A percentile compares a stretch with the other conserved stretches of the same genome.
phyloP scores from a whole-genome alignment of 2,329 filamentous ascomycete species.

The Diplodia corticola region DNA sequence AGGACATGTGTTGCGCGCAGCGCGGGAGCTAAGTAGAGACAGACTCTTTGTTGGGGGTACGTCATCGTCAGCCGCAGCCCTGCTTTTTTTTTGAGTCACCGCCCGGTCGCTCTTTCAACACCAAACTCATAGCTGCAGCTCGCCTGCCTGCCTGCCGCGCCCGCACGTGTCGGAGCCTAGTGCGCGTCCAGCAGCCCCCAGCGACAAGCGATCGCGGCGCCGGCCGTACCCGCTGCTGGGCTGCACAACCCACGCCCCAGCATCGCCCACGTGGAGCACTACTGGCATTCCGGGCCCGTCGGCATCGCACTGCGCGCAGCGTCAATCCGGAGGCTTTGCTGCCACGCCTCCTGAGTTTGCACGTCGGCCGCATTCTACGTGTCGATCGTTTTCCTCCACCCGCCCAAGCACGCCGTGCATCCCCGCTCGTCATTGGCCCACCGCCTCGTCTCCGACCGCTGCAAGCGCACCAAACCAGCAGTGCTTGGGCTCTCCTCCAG shows the following conservation, averaged over 20 bases:
- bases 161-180: constrained; percentile 4
- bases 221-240: not conserved
- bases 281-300: constrained; percentile 11
- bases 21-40: not conserved
- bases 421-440: constrained; percentile 12
- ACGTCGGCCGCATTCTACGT: constrained; percentile 17
- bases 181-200: not conserved
- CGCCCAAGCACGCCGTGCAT: constrained; percentile 10
- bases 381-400: constrained; percentile 18
- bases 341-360: not conserved
- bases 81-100: constrained; percentile 14
- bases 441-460: not conserved
- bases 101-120: constrained; percentile 2
- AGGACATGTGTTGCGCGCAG: not conserved
- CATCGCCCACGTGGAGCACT: constrained; percentile 18
- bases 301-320: constrained; percentile 6
- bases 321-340: not conserved
- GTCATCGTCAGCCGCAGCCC: constrained; percentile 1
- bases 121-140: constrained; percentile 9
- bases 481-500: not conserved
- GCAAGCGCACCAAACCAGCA: constrained; percentile 21
- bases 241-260: not conserved
- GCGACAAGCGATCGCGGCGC: not conserved
- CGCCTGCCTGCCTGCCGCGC: constrained; percentile 3
- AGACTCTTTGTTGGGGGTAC: not conserved